A percentile compares a stretch with the other conserved stretches of the same genome.
phyloP scores from a whole-genome alignment of 306 rosid genomes.

The Crotalaria pallida region DNA sequence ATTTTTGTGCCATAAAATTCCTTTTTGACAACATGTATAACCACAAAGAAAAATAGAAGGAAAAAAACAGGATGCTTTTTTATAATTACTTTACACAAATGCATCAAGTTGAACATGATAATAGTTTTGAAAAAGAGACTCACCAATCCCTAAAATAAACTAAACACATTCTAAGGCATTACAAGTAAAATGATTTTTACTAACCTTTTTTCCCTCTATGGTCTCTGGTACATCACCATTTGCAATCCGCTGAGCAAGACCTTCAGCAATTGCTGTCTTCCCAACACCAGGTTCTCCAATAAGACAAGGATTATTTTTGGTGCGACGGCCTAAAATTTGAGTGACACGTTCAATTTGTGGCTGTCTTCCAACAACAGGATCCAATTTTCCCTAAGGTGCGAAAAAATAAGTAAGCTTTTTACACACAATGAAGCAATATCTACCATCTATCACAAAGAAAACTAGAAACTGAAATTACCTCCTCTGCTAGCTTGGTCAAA shows the following conservation, averaged over 20 bases:
- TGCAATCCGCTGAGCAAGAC: constrained; percentile 95
- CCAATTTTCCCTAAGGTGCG: constrained; percentile 77
- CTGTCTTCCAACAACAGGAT: constrained; percentile 98
- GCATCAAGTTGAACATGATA: not conserved
- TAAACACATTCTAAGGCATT: not conserved
- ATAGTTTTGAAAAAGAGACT: not conserved
- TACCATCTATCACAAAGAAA: not conserved
- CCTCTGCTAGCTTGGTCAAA: constrained; percentile 94
- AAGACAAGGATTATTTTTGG: constrained; percentile 94
- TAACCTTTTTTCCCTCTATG: constrained; percentile 95
- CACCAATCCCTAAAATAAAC: not conserved
- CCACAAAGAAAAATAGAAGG: not conserved
- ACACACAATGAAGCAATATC: not conserved
- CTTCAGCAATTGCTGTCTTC: constrained; percentile 98
- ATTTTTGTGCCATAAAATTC: constrained; percentile 7
- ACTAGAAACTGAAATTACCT: constrained; percentile 39
- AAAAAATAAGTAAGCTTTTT: constrained; percentile 8
- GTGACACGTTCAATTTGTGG: constrained; percentile 93
- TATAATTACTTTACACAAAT: not conserved
- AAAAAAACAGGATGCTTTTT: not conserved
- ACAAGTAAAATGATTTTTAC: constrained; percentile 6
- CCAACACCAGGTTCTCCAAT: constrained; percentile 99
- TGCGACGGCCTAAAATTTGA: constrained; percentile 92
- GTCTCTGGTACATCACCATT: constrained; percentile 98
- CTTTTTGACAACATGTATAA: constrained; percentile 7